These are phyloP conservation scores for Pseudogymnoascus sp. DNA, from an alignment of 2,329 filamentous ascomycete genomes.

Conservation along the genomic window DNA sequence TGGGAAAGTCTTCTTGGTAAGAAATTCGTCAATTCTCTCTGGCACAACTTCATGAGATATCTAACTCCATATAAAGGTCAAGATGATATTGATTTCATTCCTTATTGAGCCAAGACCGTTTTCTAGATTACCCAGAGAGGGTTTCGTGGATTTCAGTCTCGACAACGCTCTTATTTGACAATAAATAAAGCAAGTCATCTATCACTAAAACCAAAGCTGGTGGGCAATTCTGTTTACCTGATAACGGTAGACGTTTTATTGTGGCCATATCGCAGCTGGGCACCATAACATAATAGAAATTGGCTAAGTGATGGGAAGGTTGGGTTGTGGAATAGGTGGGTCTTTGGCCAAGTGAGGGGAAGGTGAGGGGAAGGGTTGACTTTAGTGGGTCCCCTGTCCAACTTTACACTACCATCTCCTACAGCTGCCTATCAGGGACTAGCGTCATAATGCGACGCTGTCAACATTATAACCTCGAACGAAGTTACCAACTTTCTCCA, in stretches of 20 bases:
- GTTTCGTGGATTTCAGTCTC: background rate
- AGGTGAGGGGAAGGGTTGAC: background rate
- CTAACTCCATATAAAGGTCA: conserved; percentile 9
- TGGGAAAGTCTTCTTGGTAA: conserved; percentile 33
- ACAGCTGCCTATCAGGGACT: background rate
- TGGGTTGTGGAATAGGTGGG: background rate
- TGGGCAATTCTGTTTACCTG: background rate
- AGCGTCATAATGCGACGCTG: background rate
- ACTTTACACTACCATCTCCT: background rate
- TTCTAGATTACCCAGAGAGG: background rate
- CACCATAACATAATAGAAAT: background rate
- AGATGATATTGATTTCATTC: conserved; percentile 14
- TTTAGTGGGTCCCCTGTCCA: background rate
- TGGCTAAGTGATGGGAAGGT: background rate
- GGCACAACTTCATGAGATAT: background rate
- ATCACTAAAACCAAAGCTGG: background rate
- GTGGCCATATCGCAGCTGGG: background rate
- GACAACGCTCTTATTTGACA: background rate
- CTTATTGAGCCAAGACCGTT: conserved; percentile 11
- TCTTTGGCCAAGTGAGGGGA: background rate
- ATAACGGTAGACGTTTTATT: background rate
- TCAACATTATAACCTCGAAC: background rate
- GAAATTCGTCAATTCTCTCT: background rate
- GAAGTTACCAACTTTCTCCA: background rate
- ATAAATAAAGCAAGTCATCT: background rate